Base-by-base conservation (phyloP, 352 stramenopile genomes). In the Pythium biforme region DNA sequence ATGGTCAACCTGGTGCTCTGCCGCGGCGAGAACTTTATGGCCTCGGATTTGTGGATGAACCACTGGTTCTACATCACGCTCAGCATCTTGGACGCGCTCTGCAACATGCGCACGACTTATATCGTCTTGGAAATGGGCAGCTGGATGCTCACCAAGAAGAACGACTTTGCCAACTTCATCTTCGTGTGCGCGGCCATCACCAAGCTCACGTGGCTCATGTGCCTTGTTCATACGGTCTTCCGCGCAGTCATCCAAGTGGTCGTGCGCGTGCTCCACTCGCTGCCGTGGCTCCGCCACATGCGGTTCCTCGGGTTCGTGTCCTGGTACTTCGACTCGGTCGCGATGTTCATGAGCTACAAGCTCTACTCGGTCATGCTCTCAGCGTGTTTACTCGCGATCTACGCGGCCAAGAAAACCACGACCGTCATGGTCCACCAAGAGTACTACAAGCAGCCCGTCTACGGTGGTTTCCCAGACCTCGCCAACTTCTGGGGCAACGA, bases 41-140 rank as follows among this genome's bases (percentile, higher is more conserved):
- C 65, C 2, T 77, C 71, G 41, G 71, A 81, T 45, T 25, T 76
- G 17, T 81, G 74, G 74, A 72, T 74, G 59, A 79, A 79, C 53
- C 64, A 81, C 55, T 79, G 74, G 74, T 47, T 81, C 14, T 79
- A 79, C 61, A 77, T 81, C 37, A 19, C 23, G 10, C 49, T 81
- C 2, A 81, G 71, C 45, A 75, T 78, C 25, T 29, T 73, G 1
- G 74, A 79, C 26, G 46, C 70, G n/a, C 29, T 77, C n/a, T 41
- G 53, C 12, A 79, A 69, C 39, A 55, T 73, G 12, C 64, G 63
- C 9, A 65, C 68, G 47, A 77, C 63, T 1, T 81, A 81, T 43
- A 60, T 73, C 10, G 55, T 75, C 12, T 56, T 72, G 17, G 33
- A 75, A 31, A 63, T 72, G 46, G 73, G 64, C 26, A 70, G 68